Conservation (phyloP, 768 basidiomycete species). For the Mycena polygramma region DNA sequence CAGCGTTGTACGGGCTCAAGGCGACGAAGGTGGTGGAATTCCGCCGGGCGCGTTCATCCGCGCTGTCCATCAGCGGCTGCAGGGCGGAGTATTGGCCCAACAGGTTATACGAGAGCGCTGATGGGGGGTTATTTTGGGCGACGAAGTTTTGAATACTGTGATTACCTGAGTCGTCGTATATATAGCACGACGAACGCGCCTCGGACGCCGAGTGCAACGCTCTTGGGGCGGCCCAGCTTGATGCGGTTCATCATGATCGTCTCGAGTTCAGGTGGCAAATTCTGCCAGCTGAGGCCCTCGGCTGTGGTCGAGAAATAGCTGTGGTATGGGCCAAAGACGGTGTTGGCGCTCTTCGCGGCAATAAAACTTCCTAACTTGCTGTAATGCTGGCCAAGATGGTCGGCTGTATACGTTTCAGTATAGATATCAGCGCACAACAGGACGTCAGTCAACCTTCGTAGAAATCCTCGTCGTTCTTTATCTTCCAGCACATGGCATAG, state of each 20-base stretch:
- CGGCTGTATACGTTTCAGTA: constrained; percentile 7
- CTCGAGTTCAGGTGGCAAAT: constrained; percentile 21
- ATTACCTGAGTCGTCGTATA: constrained; percentile 21
- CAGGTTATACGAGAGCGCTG: constrained; percentile 7
- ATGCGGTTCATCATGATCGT: constrained; percentile 20
- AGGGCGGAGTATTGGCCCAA: constrained; percentile 17
- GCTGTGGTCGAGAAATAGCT: constrained; percentile 29
- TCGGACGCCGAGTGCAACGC: constrained; percentile 22
- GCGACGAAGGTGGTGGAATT: constrained; percentile 25
- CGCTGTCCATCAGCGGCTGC: constrained; percentile 7
- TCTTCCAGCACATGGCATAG: constrained; percentile 26
- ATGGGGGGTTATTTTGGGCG: too few species aligned
- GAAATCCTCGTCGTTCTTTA: constrained; percentile 5
- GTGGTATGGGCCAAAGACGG: constrained; percentile 23
- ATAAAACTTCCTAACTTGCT: constrained; percentile 21
- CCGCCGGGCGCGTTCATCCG: constrained; percentile 15
- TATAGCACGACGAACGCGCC: constrained; percentile 23
- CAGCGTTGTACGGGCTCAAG: constrained; percentile 19
- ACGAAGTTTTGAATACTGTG: too few species aligned
- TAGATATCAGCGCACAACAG: neutral
- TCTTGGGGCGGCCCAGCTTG: constrained; percentile 22
- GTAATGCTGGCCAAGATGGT: constrained; percentile 24
- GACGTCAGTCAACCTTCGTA: constrained; percentile 18
- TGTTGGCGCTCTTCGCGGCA: constrained; percentile 1
- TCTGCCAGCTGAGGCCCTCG: constrained; percentile 21